Evolutionary conservation across 305 asterid genomes (phyloP).

Genomic region (Withania somnifera): DNA sequence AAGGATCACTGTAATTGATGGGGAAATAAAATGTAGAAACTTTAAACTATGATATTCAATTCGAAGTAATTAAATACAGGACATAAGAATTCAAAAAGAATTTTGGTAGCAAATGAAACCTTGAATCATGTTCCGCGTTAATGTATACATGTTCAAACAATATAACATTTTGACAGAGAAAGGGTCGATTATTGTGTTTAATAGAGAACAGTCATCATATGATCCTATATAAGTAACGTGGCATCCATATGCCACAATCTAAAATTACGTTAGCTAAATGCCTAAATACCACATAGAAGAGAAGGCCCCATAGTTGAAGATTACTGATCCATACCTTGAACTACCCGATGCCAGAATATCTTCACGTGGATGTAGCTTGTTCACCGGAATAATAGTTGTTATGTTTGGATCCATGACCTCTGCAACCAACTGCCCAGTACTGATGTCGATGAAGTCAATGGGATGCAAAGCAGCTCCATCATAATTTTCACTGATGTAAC

Average conservation of each 20-base stretch:
- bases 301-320: neutral
- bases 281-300: neutral
- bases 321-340: conserved; percentile 51
- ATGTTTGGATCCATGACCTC: conserved; percentile 91
- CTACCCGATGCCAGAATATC: conserved; percentile 96
- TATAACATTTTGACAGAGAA: neutral
- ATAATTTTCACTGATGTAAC: conserved; percentile 91
- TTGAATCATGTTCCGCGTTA: neutral
- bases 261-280: neutral
- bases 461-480: conserved; percentile 93
- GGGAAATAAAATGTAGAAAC: neutral
- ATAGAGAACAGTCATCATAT: neutral
- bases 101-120: neutral
- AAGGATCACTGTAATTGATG: neutral
- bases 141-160: neutral
- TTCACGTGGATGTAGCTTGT: conserved; percentile 86
- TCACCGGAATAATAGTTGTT: conserved; percentile 85
- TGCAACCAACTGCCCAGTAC: conserved; percentile 86
- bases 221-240: neutral
- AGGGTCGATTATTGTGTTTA: neutral
- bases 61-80: neutral
- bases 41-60: neutral
- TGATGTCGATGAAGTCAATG: conserved; percentile 72
- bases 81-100: neutral
- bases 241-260: neutral